Evolutionary conservation across 495 filamentous ascomycete species (phyloP).

Genomic region (Pyrenopolyporus hunteri): DNA sequence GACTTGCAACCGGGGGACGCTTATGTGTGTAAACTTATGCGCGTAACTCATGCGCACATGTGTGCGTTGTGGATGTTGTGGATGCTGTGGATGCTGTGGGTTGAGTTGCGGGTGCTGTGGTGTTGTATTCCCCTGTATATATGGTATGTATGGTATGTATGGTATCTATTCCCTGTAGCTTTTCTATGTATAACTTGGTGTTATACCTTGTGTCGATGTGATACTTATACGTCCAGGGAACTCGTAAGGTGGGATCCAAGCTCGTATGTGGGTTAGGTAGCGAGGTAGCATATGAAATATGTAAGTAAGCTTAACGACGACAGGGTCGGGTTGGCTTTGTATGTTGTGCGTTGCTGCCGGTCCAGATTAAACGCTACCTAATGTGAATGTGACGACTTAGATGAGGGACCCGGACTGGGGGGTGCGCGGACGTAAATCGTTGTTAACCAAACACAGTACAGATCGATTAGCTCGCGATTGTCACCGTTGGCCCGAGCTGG

Average conservation of each 20-base stretch:
- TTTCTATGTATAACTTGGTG: too few species aligned
- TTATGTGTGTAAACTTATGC: constrained; percentile 3
- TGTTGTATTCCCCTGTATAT: background rate
- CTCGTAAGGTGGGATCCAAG: too few species aligned
- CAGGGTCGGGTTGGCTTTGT: background rate
- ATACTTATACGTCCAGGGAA: too few species aligned
- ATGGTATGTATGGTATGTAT: constrained; percentile 2
- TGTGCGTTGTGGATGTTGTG: too few species aligned
- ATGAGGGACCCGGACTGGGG: background rate
- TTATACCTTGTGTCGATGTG: too few species aligned
- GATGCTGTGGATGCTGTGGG: too few species aligned
- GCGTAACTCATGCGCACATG: constrained; percentile 7
- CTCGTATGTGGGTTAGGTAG: constrained; percentile 1
- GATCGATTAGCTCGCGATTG: constrained; percentile 11
- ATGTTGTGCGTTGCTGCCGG: constrained; percentile 8
- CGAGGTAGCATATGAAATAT: background rate
- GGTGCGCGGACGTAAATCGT: background rate
- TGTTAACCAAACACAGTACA: constrained; percentile 22
- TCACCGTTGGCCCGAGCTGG: constrained; percentile 10
- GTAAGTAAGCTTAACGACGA: constrained; percentile 24
- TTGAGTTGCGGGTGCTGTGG: too few species aligned
- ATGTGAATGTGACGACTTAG: too few species aligned
- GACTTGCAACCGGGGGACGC: background rate
- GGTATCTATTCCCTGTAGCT: too few species aligned
- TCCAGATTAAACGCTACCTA: constrained; percentile 13